Base-by-base conservation (phyloP, 257 asterid genomes). In the Ilex aquifolium region DNA sequence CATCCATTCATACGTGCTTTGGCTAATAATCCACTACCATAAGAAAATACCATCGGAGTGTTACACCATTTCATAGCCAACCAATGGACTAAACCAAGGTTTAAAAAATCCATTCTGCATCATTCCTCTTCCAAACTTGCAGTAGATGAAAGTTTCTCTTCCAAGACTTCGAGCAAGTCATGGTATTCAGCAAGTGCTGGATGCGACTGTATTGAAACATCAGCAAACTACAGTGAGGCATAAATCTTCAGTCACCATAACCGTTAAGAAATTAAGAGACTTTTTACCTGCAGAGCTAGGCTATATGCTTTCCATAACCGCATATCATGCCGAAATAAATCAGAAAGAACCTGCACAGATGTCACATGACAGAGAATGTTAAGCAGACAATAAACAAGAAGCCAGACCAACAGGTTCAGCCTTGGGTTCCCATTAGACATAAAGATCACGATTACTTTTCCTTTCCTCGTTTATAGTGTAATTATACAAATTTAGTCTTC, bases 251-350 rank as follows among this genome's bases (percentile, higher is more conserved):
- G 40, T 61, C 55, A 59, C 14, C 7, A 44, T 58, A 56, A 57
- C 51, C 0, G 5, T 3, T 21, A 14, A 53, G 10, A 4, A 2
- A 4, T 46, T 14, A 46, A 46, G 11, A 50, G 59, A 65, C 5
- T 17, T 31, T 21, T 3, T 75, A 90, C 99, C 96, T 87, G 95
- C 64, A 93, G 70, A 59, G 97, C 88, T 44, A 70, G 58, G 81
- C 84, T 78, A 77, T 93, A 93, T 31, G 96, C 99, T 73, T 80
- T 79, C 99, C 99, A 93, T 73, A 90, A 75, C 63, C 96, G 83
- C 60, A 80, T 54, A 75, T 93, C 97, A 71, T 90, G 96, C 46
- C 81, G 85, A 70, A 93, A 90, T 76, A 93, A 80, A 77, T 93
- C 99, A 65, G 77, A 81, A 30, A 93, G 95, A 69, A 93, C 99